Conservation (phyloP, 352 stramenopile genomes). For the Discostella stelligera region DNA sequence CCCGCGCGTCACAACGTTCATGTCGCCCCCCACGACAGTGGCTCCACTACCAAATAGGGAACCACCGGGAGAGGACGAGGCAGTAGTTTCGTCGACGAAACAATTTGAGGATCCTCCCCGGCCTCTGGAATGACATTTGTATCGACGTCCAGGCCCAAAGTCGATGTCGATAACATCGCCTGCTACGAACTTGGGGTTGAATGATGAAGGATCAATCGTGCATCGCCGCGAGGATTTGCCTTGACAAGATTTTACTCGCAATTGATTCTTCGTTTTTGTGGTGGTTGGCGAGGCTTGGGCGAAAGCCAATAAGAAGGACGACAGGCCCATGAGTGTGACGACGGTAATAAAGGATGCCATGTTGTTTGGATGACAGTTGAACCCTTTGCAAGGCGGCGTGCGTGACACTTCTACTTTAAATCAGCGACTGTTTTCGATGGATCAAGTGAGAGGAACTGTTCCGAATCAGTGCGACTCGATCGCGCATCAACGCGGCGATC, state of each 20-base stretch:
- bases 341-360: too few relatives aligned
- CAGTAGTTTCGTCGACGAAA: neutral
- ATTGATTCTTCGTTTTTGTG: neutral
- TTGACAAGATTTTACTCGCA: neutral
- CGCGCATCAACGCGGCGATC: too few relatives aligned
- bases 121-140: neutral
- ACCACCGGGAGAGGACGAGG: too few relatives aligned
- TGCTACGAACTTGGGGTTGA: neutral
- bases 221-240: neutral
- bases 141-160: neutral
- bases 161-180: neutral
- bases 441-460: too few relatives aligned
- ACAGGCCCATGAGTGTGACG: too few relatives aligned
- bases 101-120: neutral
- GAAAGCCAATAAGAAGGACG: neutral
- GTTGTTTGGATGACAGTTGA: too few relatives aligned
- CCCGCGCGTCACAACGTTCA: slow-evolving; percentile 2
- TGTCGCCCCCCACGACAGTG: neutral
- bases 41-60: neutral
- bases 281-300: neutral
- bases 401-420: too few relatives aligned
- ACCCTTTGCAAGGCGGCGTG: too few relatives aligned
- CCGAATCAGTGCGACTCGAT: too few relatives aligned
- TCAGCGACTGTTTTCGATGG: too few relatives aligned
- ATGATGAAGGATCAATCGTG: neutral